These are phyloP conservation scores for Candida tallmaniae DNA, from an alignment of 805 yeast species.

Conservation along the genomic window DNA sequence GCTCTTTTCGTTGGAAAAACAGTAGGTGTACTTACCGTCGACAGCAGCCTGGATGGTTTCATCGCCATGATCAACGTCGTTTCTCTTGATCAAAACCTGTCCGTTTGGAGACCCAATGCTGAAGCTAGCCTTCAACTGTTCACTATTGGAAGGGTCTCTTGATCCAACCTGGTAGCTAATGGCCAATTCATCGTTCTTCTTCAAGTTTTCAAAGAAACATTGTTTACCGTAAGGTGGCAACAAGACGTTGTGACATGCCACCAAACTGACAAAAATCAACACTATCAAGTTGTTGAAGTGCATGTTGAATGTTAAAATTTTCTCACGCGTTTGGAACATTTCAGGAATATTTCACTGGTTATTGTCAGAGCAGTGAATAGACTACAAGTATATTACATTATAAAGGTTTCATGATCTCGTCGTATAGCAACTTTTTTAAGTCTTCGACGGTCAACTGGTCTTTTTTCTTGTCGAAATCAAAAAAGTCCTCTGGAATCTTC, in stretches of 20 bases:
- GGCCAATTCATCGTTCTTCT: constrained; percentile 79
- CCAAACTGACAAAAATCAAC: constrained; percentile 13
- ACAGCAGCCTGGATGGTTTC: constrained; percentile 59
- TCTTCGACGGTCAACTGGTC: constrained; percentile 74
- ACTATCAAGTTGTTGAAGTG: background rate
- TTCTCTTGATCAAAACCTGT: constrained; percentile 45
- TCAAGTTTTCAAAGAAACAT: constrained; percentile 83
- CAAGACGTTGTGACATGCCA: constrained; percentile 70
- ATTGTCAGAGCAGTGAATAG: background rate
- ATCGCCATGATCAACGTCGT: constrained; percentile 76
- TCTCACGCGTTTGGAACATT: constrained; percentile 5
- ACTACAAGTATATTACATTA: constrained; percentile 10
- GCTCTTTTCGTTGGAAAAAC: constrained; percentile 85
- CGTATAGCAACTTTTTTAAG: constrained; percentile 71
- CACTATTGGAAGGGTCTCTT: constrained; percentile 67
- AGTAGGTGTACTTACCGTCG: constrained; percentile 76
- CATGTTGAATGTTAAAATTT: constrained; percentile 1
- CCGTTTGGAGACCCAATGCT: constrained; percentile 39
- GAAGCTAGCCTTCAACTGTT: constrained; percentile 66
- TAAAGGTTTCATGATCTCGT: constrained; percentile 67
- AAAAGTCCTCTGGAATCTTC: constrained; percentile 81
- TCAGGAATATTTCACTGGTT: too few relatives aligned
- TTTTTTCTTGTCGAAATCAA: constrained; percentile 81
- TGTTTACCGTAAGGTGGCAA: constrained; percentile 79
- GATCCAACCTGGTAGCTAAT: constrained; percentile 92